phyloP scores from a whole-genome alignment of 306 rosid species.

The Senna siamea region DNA sequence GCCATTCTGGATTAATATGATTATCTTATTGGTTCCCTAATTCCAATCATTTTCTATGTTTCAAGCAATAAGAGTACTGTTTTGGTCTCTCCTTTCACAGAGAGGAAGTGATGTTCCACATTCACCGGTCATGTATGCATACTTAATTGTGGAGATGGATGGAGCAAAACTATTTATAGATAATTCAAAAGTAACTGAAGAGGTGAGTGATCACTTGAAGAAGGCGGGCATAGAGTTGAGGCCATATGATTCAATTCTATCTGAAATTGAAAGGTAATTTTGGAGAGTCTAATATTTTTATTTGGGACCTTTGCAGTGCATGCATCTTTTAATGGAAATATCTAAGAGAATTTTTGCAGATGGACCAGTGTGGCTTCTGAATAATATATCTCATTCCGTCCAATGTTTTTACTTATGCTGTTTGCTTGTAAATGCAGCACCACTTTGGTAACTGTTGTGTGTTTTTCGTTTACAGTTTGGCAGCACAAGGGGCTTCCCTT shows the following conservation, averaged over 20 bases:
- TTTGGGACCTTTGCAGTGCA: slow-evolving; percentile 10
- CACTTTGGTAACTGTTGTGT: slow-evolving; percentile 32
- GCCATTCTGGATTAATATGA: slow-evolving; percentile 19
- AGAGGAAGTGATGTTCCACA: slow-evolving; percentile 95
- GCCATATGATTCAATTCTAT: slow-evolving; percentile 78
- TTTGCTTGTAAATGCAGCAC: slow-evolving; percentile 22
- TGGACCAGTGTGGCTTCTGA: background rate
- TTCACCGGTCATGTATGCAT: slow-evolving; percentile 96
- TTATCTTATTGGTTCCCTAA: slow-evolving; percentile 22
- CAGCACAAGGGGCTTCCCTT: slow-evolving; percentile 62
- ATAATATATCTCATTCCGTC: slow-evolving; percentile 29
- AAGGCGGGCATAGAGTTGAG: slow-evolving; percentile 69
- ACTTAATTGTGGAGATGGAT: slow-evolving; percentile 80
- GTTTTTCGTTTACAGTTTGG: slow-evolving; percentile 66
- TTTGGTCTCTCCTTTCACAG: slow-evolving; percentile 53
- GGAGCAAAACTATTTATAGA: slow-evolving; percentile 83
- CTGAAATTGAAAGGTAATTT: slow-evolving; percentile 75
- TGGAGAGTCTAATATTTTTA: slow-evolving; percentile 5
- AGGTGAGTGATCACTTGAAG: slow-evolving; percentile 87
- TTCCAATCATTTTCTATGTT: slow-evolving; percentile 29
- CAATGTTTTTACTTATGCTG: background rate
- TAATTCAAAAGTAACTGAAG: slow-evolving; percentile 66
- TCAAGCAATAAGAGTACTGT: slow-evolving; percentile 29
- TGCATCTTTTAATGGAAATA: slow-evolving; percentile 10
- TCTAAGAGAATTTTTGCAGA: slow-evolving; percentile 22